Conservation (phyloP, 2,329 filamentous ascomycete species). For the Aspergillus latus region DNA sequence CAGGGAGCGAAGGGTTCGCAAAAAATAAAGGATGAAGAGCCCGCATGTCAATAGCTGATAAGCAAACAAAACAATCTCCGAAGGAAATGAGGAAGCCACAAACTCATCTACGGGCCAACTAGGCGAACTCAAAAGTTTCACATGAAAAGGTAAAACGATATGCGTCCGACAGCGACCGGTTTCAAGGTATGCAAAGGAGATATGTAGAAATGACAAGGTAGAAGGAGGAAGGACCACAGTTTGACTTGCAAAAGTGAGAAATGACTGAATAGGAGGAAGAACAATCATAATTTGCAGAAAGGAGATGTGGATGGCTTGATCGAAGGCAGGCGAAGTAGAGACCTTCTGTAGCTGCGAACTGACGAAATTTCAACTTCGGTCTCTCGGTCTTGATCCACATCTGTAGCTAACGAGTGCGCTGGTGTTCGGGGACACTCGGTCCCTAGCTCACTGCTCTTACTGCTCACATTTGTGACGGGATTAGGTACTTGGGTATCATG, state of each 20-base stretch:
- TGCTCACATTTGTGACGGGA: not conserved
- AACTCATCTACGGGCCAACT: not conserved
- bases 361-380: not conserved
- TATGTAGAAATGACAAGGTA: not conserved
- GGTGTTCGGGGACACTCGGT: not conserved
- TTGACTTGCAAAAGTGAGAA: not conserved
- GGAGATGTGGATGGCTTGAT: constrained; percentile 20
- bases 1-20: too few species aligned
- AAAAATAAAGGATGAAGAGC: not conserved
- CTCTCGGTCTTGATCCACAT: not conserved
- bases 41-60: not conserved
- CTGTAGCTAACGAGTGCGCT: not conserved
- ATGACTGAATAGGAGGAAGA: not conserved
- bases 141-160: not conserved
- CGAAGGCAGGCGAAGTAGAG: constrained; percentile 17
- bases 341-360: not conserved
- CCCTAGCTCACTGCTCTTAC: not conserved
- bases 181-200: not conserved
- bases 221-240: constrained; percentile 3
- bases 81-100: not conserved
- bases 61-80: not conserved
- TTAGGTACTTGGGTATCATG: constrained; percentile 3
- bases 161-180: not conserved
- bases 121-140: not conserved
- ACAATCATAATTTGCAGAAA: constrained; percentile 14